These are phyloP conservation scores for Globisporangium radiosum DNA, from an alignment of 352 stramenopile genomes.

Conservation along the genomic window DNA sequence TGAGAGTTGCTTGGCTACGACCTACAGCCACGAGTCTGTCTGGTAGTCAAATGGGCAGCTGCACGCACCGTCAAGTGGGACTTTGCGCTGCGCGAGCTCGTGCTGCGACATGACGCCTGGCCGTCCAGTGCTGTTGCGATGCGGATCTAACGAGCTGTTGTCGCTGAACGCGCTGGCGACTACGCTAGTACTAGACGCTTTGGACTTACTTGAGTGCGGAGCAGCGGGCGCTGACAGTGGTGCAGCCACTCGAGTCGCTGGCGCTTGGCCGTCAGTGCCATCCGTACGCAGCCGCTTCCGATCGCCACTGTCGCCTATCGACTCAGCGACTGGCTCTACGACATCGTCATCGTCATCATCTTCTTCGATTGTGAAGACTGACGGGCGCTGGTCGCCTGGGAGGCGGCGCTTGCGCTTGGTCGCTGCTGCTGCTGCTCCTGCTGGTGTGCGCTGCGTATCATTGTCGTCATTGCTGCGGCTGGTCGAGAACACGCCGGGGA, in stretches of 20 bases:
- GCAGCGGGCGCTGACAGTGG: not conserved
- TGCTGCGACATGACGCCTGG: slow-evolving; percentile 53
- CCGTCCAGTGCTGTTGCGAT: slow-evolving; percentile 6
- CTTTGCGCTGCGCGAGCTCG: slow-evolving; percentile 41
- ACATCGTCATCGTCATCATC: slow-evolving; percentile 19
- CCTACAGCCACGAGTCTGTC: too few relatives aligned
- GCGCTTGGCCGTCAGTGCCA: not conserved
- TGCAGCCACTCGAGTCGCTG: not conserved
- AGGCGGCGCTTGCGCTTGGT: slow-evolving; percentile 17
- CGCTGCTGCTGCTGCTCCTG: not conserved
- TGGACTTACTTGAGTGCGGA: too few relatives aligned
- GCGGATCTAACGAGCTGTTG: not conserved
- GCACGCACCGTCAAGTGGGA: slow-evolving; percentile 24
- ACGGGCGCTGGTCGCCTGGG: slow-evolving; percentile 1
- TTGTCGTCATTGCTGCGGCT: not conserved
- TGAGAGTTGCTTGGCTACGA: too few relatives aligned
- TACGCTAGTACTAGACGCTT: too few relatives aligned
- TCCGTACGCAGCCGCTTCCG: not conserved
- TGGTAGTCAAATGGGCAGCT: not conserved
- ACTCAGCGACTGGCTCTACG: not conserved
- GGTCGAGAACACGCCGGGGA: slow-evolving; percentile 55
- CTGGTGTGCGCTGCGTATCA: slow-evolving; percentile 6
- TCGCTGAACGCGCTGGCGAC: not conserved
- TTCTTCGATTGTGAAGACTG: slow-evolving; percentile 33
- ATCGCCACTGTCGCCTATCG: not conserved